Evolutionary conservation across 2,329 filamentous ascomycete genomes (phyloP), one percentile per base, ranked within the genome.

Genomic region (Trichoderma sp.): DNA sequence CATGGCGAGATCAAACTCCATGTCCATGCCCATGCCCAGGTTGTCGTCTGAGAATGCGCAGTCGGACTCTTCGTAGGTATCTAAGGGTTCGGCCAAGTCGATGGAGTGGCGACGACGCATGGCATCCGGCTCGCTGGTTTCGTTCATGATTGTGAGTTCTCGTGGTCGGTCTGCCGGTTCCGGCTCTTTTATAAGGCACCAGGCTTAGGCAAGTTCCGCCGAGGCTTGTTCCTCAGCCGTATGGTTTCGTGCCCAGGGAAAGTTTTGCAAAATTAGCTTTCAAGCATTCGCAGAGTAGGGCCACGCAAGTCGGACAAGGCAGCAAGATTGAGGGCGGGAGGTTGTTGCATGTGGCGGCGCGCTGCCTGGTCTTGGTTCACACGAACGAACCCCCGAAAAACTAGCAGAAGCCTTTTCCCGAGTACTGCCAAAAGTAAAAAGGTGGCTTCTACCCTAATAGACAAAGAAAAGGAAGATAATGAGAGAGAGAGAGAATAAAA

Each of bases 41-140:
- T 60, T 68, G 50, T 83, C 81, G 74, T 82, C 81, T 7, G 81
- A 81, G 31, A 81, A 80, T 12, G 82, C 76, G 69, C 72, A 78
- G 67, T 80, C 80, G 29, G 81, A 78, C 53, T 75, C 85, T 73
- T 86, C 82, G 62, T 82, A 81, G 77, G 83, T 85, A 79, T 83
- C 85, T 80, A 83, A 81, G 50, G 85, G 82, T 72, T 88, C 86
- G 64, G 83, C 82, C 69, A 87, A 76, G 78, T 87, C 84, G 75
- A 81, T 75, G 31, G 86, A 86, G 72, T 81, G 81, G 72, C 81
- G 81, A 77, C 85, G 85, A 80, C 83, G 85, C 87, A 88, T 87
- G 73, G 78, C 84, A 76, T 79, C 76, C 66, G 77, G 12, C 29
- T 73, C 45, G 29, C 60, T 56, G 29, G 69, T 65, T 53, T 73